Base-by-base conservation (phyloP, 495 filamentous ascomycete genomes). In the Hypomontagnella monticulosa region DNA sequence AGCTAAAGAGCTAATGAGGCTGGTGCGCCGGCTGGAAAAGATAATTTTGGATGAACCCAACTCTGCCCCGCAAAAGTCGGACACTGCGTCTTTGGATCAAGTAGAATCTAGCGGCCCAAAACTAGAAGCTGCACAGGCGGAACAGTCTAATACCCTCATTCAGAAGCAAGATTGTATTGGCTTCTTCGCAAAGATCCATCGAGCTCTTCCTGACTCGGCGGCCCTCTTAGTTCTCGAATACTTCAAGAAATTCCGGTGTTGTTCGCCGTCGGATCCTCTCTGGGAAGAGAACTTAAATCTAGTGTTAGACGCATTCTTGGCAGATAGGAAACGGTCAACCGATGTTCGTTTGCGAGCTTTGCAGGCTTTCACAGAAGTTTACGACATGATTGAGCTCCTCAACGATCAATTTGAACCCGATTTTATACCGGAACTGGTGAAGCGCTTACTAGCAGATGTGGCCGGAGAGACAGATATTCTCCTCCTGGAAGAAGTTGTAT, bases 331-430 rank as follows among this genome's bases (percentile, higher is more conserved):
- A 49, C 87, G 92, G 46, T 81, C 87, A 19, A 83, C 88, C 1
- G 81, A 87, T 37, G 84, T 92, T 56, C 88, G 93, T 12, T 78
- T 91, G 9, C 79, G 84, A 16, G 88, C 90, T 34, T 73, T 94
- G 44, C 84, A 88, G 59, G 83, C 84, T 1, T 73, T 96, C 34
- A 87, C 85, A 41, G 89, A 92, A 50, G 85, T 90, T 10, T 88
- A 87, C 61, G 83, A 83, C 20, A 81, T 88, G 46, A 66, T 88
- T 10, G 80, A 84, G 48, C 81, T 84, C 47, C 80, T 88, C 9
- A 76, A 78, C 32, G 73, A 79, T 32, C 78, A 83, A 15, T 78
- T 82, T 11, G 83, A 84, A 54, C 75, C 80, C 8, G 74, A 79
- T 1, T 75, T 68, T 19, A 66, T 83, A 34, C 70, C 64, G 15